Conservation (phyloP, 2,329 filamentous ascomycete species). For the Botrytis squamosa region DNA sequence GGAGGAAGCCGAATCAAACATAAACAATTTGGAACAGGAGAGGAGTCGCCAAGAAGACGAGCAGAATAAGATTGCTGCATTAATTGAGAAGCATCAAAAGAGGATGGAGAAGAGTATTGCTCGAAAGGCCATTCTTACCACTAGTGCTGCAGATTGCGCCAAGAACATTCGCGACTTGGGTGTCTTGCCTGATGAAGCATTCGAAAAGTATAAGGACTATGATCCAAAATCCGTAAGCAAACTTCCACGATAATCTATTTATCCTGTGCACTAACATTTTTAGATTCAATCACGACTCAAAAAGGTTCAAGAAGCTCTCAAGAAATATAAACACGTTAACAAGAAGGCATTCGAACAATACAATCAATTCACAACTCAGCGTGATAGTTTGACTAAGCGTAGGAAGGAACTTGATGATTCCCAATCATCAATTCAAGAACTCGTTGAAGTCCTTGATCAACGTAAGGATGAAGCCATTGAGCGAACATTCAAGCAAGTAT, state of each 20-base stretch:
- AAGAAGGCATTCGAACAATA: conserved; percentile 99
- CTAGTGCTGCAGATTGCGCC: conserved; percentile 75
- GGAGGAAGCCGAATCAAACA: conserved; percentile 50
- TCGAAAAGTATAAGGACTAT: conserved; percentile 84
- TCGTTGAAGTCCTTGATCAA: conserved; percentile 89
- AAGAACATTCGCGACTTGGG: conserved; percentile 91
- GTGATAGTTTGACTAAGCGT: conserved; percentile 80
- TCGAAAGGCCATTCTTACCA: conserved; percentile 76
- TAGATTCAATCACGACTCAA: conserved; percentile 59
- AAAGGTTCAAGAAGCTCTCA: conserved; percentile 87
- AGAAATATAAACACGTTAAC: conserved; percentile 98
- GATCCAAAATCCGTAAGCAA: conserved; percentile 69
- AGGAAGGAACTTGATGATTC: conserved; percentile 84
- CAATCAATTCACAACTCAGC: conserved; percentile 91
- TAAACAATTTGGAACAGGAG: conserved; percentile 43
- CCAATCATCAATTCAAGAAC: conserved; percentile 83
- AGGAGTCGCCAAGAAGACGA: conserved; percentile 66
- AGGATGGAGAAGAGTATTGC: conserved; percentile 89
- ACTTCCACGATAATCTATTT: neutral
- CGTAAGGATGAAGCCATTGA: conserved; percentile 98
- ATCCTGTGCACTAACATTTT: conserved; percentile 17
- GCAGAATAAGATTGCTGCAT: conserved; percentile 71
- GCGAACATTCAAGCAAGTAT: conserved; percentile 97
- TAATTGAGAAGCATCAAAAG: conserved; percentile 84
- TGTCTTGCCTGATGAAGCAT: conserved; percentile 89